Base-by-base conservation (phyloP, 495 filamentous ascomycete species). In the Penicillium diatomitis region DNA sequence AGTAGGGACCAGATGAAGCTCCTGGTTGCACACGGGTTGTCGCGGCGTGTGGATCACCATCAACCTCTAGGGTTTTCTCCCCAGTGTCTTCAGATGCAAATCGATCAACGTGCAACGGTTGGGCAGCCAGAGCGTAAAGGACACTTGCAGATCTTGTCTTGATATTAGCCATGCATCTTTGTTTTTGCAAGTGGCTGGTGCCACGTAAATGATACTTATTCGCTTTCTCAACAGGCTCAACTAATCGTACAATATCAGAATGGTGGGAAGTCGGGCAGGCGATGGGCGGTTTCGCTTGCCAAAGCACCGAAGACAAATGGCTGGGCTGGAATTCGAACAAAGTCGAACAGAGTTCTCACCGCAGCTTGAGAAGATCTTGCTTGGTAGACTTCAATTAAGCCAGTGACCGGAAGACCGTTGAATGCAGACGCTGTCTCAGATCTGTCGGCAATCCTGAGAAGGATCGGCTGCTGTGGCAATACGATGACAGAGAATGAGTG, bases 21-120 rank as follows among this genome's bases (percentile, higher is more conserved):
- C 29, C 46, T 49, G 40, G 60, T 63, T 47, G 60, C 56, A 63
- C 60, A 55, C 60, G 60, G 60, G 50, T 58, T 58, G 53, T 58
- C 53, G 47, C 60, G 48, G 60, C 29, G 55, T 56, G 57, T 61
- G 35, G 55, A 61, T 35, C 51, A 61, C 58, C 54, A 53, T 44
- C 38, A 11, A 44, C 39, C 44, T 30, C 47, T 44, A 35, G 37
- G 10, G 6, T 37, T 49, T 57, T 40, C 57, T 53, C 51, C 20
- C 20, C 34, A 50, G 30, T 38, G 34, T 48, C 50, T 36, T 32
- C 38, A 12, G n/a, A 32, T 34, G 47, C 32, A 35, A 32, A 11
- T 31, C 38, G n/a, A 31, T 50, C 53, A 60, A 43, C 58, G 37
- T 41, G 45, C 37, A 54, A 49, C 46, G 45, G 52, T 41, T 56